Evolutionary conservation across 1,139 yeast species (phyloP), one percentile per base, ranked within the genome.

Genomic region (Arxiozyma telluris): DNA sequence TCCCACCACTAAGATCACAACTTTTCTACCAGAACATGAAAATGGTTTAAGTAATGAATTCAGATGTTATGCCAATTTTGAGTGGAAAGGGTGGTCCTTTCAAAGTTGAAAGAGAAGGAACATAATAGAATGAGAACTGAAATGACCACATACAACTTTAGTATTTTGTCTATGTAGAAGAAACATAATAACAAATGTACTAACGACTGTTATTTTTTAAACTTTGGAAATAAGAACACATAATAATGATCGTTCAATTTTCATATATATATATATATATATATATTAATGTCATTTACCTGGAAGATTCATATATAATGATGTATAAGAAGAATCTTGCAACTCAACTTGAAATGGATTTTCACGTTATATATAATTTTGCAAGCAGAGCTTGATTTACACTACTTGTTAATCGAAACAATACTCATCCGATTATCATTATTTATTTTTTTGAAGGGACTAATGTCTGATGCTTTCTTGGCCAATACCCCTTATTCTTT

Each of bases 31-130:
- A 0, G 85, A 84, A 61, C 96, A 90, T 66, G 83, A 83, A 55
- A 86, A 87, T 62, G 96, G 96, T 0, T 75, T 90, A 55, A 84
- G 91, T 64, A 90, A 90, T 67, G 96, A 90, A 70, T 90, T 88
- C 67, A 74, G 88, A 62, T 88, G 96, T 64, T 89, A 87, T 65
- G 89, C 96, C 0, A 79, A 82, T 48, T 87, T 81, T 61, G 93
- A 85, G 65, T 76, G 84, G 54, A 61, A 64, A 2, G 67, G 70
- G 49, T 81, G 86, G 86, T 71, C 68, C 49, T 79, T 72, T 22
- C 49, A 44, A 34, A 22, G 42, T 9, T 47, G 39, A 34, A 34
- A 34, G 12, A 15, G 39, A 15, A 34, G 39, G 2, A 49, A 17
- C 27, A 20, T 18, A 21, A 21, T 23, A 9, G 21, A 47, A 23